These are phyloP conservation scores for Microcos paniculata DNA, from an alignment of 345 rosid species.

Conservation along the genomic window DNA sequence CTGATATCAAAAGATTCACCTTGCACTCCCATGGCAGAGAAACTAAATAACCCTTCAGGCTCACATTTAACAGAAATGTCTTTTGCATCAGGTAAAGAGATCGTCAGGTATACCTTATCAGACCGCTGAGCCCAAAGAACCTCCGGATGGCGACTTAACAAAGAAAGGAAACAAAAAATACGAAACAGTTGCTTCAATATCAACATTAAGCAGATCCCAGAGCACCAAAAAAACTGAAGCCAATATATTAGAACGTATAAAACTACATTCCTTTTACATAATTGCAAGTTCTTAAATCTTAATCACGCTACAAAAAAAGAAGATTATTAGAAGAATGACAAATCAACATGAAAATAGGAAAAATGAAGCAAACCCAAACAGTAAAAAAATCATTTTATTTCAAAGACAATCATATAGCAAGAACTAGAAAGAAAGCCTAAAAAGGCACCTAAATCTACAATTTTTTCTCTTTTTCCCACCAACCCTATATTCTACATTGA, in stretches of 20 bases:
- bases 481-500: not conserved
- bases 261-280: not conserved
- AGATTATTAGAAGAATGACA: not conserved
- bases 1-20: slow-evolving; percentile 67
- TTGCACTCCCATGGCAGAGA: slow-evolving; percentile 79
- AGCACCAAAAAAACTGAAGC: not conserved
- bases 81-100: slow-evolving; percentile 85
- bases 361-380: not conserved
- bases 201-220: not conserved
- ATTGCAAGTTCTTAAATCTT: not conserved
- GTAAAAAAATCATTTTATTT: not conserved
- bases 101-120: slow-evolving; percentile 72
- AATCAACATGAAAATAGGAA: not conserved
- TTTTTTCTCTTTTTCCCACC: not conserved
- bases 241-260: not conserved
- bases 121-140: slow-evolving; percentile 98
- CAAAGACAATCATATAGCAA: too few species aligned
- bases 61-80: slow-evolving; percentile 76
- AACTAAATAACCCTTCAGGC: slow-evolving; percentile 61
- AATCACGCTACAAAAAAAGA: not conserved
- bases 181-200: not conserved
- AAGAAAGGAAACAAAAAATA: not conserved
- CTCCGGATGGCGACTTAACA: slow-evolving; percentile 79
- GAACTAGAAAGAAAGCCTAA: too few species aligned
- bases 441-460: not conserved